Percentiles rank a stretch among this genome's conserved stretches.
These are phyloP conservation scores for Tetradesmus obliquus DNA, from an alignment of 139 green algal genomes.

Conservation along the genomic window DNA sequence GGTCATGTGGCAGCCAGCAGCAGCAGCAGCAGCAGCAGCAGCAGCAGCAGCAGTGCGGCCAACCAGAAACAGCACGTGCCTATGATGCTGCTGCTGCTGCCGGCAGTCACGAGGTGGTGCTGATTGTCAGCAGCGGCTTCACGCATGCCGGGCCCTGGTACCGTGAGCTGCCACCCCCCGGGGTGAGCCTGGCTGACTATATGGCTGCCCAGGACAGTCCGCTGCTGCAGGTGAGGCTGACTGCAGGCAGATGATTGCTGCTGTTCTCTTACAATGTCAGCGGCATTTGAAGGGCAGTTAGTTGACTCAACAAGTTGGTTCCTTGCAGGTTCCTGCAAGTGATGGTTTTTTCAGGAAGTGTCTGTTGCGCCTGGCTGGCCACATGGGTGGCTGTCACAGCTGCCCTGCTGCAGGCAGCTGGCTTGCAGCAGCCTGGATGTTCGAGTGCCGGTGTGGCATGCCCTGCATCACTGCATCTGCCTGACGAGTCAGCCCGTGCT, in stretches of 20 bases:
- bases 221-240: constrained; percentile 32
- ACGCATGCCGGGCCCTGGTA: constrained; percentile 50
- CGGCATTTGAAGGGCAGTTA: neutral
- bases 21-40: neutral
- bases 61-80: neutral
- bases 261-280: no score
- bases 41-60: constrained; percentile 5
- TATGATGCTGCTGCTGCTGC: neutral
- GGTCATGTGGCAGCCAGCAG: neutral
- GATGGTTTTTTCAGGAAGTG: no score
- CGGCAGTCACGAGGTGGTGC: neutral
- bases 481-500: no score
- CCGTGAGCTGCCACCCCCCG: constrained; percentile 1
- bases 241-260: neutral
- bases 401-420: neutral
- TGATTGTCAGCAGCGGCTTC: constrained; percentile 44
- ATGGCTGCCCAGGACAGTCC: constrained; percentile 33
- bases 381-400: neutral
- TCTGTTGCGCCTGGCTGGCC: no score
- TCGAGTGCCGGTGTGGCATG: neutral
- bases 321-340: neutral
- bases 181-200: constrained; percentile 41
- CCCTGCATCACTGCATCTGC: no score
- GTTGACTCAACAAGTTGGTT: neutral
- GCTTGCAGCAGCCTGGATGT: no score